Conservation (phyloP, 2,329 filamentous ascomycete genomes). For the Diaporthe helianthi region DNA sequence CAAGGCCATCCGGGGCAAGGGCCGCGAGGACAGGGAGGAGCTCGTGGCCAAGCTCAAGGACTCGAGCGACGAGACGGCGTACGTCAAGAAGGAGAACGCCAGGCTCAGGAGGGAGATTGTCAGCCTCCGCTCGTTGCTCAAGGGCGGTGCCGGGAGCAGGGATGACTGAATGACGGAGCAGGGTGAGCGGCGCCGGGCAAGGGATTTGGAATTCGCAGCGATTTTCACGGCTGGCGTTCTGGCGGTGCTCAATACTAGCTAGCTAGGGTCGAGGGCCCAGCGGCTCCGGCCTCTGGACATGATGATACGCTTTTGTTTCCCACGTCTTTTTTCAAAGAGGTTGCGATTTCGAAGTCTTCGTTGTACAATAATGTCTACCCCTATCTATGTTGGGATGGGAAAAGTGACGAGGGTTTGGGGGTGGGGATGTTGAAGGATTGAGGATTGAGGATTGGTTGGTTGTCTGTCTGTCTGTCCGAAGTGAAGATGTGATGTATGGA, state of each 20-base stretch:
- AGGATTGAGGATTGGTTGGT: not conserved
- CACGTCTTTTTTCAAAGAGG: not conserved
- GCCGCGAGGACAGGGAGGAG: conserved; percentile 80
- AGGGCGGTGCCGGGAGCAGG: conserved; percentile 45
- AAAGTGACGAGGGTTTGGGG: not conserved
- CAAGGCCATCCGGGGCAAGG: conserved; percentile 74
- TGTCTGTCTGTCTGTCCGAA: not conserved
- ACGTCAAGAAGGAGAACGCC: conserved; percentile 84
- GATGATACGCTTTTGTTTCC: conserved; percentile 17
- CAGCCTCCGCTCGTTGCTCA: conserved; percentile 66
- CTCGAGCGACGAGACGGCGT: conserved; percentile 76
- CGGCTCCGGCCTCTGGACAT: not conserved
- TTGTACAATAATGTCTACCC: conserved; percentile 28
- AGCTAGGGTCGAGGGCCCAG: not conserved
- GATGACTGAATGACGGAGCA: conserved; percentile 28
- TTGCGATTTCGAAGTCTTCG: not conserved
- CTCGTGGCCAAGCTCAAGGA: conserved; percentile 75
- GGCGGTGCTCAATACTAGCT: not conserved
- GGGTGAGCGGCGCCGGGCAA: not conserved
- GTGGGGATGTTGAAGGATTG: not conserved
- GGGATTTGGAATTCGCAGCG: too few species aligned
- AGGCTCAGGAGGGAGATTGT: conserved; percentile 83
- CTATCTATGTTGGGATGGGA: conserved; percentile 1
- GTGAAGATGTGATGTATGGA: conserved; percentile 20
- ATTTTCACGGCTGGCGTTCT: not conserved